Base-by-base conservation (phyloP, 2,329 filamentous ascomycete species). In the Fusarium siculi region DNA sequence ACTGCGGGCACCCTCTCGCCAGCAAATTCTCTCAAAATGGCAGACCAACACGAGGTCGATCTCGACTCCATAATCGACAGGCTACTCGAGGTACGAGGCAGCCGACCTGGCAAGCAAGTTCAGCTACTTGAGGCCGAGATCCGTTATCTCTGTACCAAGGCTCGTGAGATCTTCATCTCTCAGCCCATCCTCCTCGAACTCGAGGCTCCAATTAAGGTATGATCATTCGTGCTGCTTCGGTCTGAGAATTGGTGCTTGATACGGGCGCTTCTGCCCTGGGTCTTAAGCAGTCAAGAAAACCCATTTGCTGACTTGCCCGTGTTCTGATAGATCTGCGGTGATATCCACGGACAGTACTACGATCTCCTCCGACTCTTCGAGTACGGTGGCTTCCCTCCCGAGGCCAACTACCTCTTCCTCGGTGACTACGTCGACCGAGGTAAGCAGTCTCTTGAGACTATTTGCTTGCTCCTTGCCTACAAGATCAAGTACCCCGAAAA, bases 401-500 rank as follows among this genome's bases (percentile, higher is more conserved):
- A 98, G 86, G 95, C 96, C 80, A 99, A 99, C 88, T 99, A 98
- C 85, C 94, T 99, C 79, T 99, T 99, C 89, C 93, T 99, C 56
- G 96, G 96, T 77, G 96, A 99, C 83, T 99, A 99, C 81, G 96
- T 99, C 79, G 96, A 99, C 84, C 92, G 96, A 87, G 96, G 96
- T 87, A 98, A 99, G 89, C 96, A 99, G 86, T 98, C 96, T 42
- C 92, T 99, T 61, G 96, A 99, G 88, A 98, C 96, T 76, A 98
- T 99, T 85, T 97, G 95, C 87, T 88, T 99, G 74, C 89, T 99
- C 64, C 90, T 99, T 57, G 95, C 95, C 72, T 99, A 98, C 91
- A 99, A 99, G 91, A 97, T 99, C 90, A 98, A 98, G 87, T 98
- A 97, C 83, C 96, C 96, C 54, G 96, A 99, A 86, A 99, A 99